These are phyloP conservation scores for Alternaria rosae DNA, from an alignment of 2,329 filamentous ascomycete genomes.

Conservation along the genomic window DNA sequence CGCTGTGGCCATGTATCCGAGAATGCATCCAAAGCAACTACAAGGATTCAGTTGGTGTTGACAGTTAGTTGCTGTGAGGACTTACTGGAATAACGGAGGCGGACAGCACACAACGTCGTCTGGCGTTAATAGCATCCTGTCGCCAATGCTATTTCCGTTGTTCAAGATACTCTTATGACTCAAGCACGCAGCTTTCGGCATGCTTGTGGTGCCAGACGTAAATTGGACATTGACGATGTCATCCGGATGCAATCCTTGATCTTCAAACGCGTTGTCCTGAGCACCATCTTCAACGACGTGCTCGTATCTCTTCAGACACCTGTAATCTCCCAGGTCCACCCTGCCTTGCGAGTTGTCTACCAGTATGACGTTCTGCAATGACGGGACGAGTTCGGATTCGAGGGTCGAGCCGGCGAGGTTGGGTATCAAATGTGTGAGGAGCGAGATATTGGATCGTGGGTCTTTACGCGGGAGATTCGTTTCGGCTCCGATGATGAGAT, in stretches of 20 bases:
- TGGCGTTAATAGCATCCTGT: conserved; percentile 80
- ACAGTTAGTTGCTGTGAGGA: neutral
- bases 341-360: conserved; percentile 76
- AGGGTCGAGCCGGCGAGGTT: conserved; percentile 55
- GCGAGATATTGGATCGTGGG: conserved; percentile 65
- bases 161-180: conserved; percentile 88
- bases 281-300: conserved; percentile 55
- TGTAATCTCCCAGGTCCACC: conserved; percentile 52
- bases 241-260: conserved; percentile 61
- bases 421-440: conserved; percentile 63
- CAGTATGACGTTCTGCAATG: conserved; percentile 73
- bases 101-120: conserved; percentile 73
- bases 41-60: conserved; percentile 1
- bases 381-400: conserved; percentile 68
- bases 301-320: conserved; percentile 53
- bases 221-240: conserved; percentile 96
- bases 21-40: conserved; percentile 83
- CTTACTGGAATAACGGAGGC: conserved; percentile 62
- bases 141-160: conserved; percentile 84
- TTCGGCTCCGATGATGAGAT: conserved; percentile 85
- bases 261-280: conserved; percentile 52
- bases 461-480: conserved; percentile 77
- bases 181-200: conserved; percentile 90
- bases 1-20: conserved; percentile 96
- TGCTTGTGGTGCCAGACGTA: conserved; percentile 91